Conservation (phyloP, 108 stramenopile genomes). For the Nannochloropsis gaditana region DNA sequence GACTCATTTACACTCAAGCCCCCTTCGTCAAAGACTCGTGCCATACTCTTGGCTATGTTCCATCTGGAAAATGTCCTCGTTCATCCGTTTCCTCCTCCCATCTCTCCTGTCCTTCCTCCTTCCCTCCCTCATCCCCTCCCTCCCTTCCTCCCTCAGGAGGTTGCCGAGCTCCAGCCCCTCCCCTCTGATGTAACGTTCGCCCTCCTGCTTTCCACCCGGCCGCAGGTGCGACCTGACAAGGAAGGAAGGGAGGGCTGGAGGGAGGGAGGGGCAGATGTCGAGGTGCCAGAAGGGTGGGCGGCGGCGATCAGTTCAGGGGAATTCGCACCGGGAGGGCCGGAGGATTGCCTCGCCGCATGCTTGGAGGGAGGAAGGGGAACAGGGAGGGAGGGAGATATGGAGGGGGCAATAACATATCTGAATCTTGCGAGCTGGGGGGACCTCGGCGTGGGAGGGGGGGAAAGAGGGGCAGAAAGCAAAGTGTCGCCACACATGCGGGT, state of each 20-base stretch:
- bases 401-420: conserved; percentile 4
- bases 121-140: not conserved
- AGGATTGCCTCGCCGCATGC: not conserved
- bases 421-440: conserved; percentile 1
- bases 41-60: too few species aligned
- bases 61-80: too few species aligned
- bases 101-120: not conserved
- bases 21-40: too few species aligned
- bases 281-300: not conserved
- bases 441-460: not conserved
- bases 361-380: not conserved
- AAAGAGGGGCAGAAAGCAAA: not conserved
- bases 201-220: not conserved
- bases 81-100: not conserved
- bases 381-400: not conserved
- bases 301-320: conserved; percentile 2
- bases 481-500: not conserved
- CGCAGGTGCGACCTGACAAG: not conserved
- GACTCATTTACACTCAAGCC: too few species aligned
- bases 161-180: not conserved
- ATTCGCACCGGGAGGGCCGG: not conserved
- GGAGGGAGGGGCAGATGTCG: not conserved
- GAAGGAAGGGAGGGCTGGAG: not conserved
- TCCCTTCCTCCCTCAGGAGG: not conserved
- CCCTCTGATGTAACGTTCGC: not conserved